Evolutionary conservation across 495 filamentous ascomycete species (phyloP).

Genomic region (Polyplosphaeria fusca): DNA sequence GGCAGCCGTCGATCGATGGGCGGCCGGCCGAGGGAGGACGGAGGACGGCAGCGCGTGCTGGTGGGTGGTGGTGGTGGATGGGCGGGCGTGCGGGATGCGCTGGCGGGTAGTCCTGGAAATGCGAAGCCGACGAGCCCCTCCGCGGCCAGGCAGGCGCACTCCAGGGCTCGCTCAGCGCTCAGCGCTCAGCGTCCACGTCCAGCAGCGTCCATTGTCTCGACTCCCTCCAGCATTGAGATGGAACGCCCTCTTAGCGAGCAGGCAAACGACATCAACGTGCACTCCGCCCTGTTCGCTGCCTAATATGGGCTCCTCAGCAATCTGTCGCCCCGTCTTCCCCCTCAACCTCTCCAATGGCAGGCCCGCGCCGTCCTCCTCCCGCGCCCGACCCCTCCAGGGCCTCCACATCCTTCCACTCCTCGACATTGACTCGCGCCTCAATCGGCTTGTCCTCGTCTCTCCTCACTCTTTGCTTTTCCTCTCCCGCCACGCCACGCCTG

Average conservation of each 20-base stretch:
- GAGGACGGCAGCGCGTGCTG: background rate
- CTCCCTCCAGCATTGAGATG: background rate
- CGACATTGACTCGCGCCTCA: background rate
- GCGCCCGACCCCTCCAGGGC: slow-evolving; percentile 13
- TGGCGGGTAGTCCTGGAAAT: background rate
- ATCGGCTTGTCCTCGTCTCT: slow-evolving; percentile 1
- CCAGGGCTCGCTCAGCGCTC: too few species aligned
- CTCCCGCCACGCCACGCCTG: background rate
- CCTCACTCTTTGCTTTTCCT: slow-evolving; percentile 18
- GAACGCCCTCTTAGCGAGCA: slow-evolving; percentile 13
- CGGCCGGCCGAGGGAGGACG: background rate
- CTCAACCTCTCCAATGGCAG: slow-evolving; percentile 9
- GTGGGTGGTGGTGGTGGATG: background rate
- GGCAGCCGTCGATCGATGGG: background rate
- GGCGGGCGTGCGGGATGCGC: background rate
- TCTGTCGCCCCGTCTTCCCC: slow-evolving; percentile 13
- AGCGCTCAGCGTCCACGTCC: background rate
- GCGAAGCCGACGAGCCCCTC: too few species aligned
- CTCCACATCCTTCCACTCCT: background rate
- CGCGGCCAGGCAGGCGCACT: too few species aligned
- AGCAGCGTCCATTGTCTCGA: background rate
- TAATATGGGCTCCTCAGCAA: background rate
- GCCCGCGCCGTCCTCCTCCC: background rate
- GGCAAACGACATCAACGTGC: slow-evolving; percentile 22
- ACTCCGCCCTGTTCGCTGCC: slow-evolving; percentile 24